Evolutionary conservation across 345 rosid genomes (phyloP), one percentile per base, ranked within the genome.

Genomic region (Moricandia arvensis): DNA sequence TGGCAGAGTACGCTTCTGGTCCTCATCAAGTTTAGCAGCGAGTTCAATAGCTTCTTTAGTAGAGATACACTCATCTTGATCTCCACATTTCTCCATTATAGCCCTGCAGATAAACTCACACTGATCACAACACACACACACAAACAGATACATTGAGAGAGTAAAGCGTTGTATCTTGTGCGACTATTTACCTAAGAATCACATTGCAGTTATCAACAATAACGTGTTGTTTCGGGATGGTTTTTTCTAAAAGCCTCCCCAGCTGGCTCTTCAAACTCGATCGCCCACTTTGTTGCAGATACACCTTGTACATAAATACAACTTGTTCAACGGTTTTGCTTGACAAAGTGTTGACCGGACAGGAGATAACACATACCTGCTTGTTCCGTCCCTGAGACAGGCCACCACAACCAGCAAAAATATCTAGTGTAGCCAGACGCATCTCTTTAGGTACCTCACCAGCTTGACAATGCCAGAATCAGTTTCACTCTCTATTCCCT

Each of bases 221-320:
- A 80, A 91, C 85, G n/a, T 72, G 80, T 75, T 26, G 96, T 64
- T 80, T 82, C 86, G 0, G 91, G 90, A 83, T 94, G 91, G 69
- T 91, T 94, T 53, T 80, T 71, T 75, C 65, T 78, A 67, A 91
- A 94, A 24, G 97, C 96, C 41, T 86, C 15, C 38, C 90, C 97
- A 66, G 98, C 98, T 78, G 95, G 95, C 63, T 87, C 93, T 66
- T 94, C 98, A 80, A 87, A 94, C 82, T 94, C 98, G 33, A 94
- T 94, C 4, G 97, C 95, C 98, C 98, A 85, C 27, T 85, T 94
- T 24, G 98, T 87, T 37, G 24, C 69, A 62, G 91, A 85, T 16
- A 81, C 86, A 76, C 97, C 98, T 94, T 74, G 37, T 62, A 60
- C 34, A 54, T 60, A 27, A 60, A 24, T 79, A 73, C 11, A 60